Conservation (phyloP, 176 grass and related monocot species). For the Oryza meridionalis region DNA sequence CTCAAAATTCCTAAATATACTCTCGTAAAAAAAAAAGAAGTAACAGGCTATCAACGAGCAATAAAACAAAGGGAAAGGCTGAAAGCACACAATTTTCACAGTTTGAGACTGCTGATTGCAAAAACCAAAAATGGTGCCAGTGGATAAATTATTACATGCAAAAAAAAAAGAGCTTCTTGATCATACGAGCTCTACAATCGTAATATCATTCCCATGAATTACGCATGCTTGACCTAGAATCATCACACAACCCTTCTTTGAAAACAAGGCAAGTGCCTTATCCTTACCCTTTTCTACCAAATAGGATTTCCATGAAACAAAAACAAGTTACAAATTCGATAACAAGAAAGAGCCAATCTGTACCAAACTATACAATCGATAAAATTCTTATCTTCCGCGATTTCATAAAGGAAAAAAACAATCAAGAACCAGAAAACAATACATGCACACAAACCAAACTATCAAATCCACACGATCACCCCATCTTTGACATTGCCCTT, state of each 20-base stretch:
- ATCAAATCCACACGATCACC: neutral
- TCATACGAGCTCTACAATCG: neutral
- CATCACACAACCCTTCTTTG: neutral
- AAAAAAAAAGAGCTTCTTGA: neutral
- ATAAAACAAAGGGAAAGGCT: neutral
- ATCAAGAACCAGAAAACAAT: neutral
- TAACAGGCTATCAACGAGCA: conserved; percentile 12
- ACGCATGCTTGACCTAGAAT: neutral
- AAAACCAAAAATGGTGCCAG: neutral
- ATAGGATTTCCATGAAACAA: neutral
- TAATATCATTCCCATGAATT: neutral
- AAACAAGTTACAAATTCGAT: neutral
- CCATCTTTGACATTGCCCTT: conserved; percentile 21
- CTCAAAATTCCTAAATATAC: neutral
- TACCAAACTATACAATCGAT: neutral
- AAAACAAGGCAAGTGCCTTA: neutral
- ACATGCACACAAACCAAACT: neutral
- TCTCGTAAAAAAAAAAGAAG: neutral
- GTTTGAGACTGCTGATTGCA: neutral
- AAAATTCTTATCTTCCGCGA: neutral
- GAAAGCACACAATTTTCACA: neutral
- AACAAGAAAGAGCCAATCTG: neutral
- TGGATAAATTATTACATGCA: neutral
- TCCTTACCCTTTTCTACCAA: neutral
- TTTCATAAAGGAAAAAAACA: neutral